Conservation (phyloP, 108 stramenopile genomes). For the Skeletonema menzelii region DNA sequence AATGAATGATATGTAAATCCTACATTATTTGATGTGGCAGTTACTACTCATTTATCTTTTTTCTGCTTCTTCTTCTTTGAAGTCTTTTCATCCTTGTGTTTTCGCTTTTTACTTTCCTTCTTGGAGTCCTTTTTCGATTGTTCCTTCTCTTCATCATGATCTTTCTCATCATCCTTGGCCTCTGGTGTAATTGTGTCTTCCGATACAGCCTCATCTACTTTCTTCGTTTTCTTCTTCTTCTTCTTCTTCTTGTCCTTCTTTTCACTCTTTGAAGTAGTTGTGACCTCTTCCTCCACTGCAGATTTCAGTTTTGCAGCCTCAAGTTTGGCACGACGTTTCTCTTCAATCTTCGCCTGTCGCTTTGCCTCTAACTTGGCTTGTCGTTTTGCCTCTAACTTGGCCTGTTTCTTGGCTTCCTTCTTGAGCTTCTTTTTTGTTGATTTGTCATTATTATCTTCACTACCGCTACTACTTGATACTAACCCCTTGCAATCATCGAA, state of each 20-base stretch:
- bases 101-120: slow-evolving; percentile 29
- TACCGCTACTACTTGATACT: slow-evolving; percentile 1
- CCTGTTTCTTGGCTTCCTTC: slow-evolving; percentile 26
- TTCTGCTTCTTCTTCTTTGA: not conserved
- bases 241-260: not conserved
- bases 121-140: slow-evolving; percentile 19
- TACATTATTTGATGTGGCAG: not conserved
- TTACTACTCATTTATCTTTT: not conserved
- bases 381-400: slow-evolving; percentile 23
- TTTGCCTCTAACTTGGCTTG: slow-evolving; percentile 38
- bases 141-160: not conserved
- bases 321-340: slow-evolving; percentile 61
- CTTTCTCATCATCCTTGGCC: not conserved
- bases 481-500: slow-evolving; percentile 63
- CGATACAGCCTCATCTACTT: not conserved
- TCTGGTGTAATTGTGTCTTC: not conserved
- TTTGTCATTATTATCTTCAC: slow-evolving; percentile 11
- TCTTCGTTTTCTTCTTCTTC: slow-evolving; percentile 7
- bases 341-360: slow-evolving; percentile 63
- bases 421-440: slow-evolving; percentile 25
- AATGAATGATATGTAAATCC: not conserved
- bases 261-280: not conserved
- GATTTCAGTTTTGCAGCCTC: slow-evolving; percentile 13
- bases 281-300: not conserved
- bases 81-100: slow-evolving; percentile 4